Percentiles rank a stretch among this genome's conserved stretches.
These are phyloP conservation scores for Brettanomyces custersianus DNA, from an alignment of 805 yeast genomes.

Conservation along the genomic window DNA sequence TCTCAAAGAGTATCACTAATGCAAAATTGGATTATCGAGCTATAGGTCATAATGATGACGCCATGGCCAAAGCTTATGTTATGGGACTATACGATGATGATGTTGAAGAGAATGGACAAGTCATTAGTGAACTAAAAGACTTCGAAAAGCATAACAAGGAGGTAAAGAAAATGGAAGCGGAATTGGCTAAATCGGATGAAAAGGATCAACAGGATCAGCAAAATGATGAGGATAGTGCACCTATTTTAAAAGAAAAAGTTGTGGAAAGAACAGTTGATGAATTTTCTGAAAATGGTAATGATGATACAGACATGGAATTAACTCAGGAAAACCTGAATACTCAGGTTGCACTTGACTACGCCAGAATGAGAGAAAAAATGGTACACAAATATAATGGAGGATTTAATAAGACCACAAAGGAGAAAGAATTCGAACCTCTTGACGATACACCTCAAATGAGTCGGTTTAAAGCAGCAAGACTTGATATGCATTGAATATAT, in stretches of 20 bases:
- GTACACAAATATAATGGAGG: slow-evolving; percentile 37
- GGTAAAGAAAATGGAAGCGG: slow-evolving; percentile 28
- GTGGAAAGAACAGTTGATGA: slow-evolving; percentile 32
- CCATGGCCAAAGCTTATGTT: slow-evolving; percentile 54
- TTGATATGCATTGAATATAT: slow-evolving; percentile 17
- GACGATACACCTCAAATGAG: slow-evolving; percentile 51
- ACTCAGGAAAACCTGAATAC: slow-evolving; percentile 31
- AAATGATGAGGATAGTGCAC: slow-evolving; percentile 26
- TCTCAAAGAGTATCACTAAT: slow-evolving; percentile 11
- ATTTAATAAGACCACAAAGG: slow-evolving; percentile 36
- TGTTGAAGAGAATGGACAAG: slow-evolving; percentile 39
- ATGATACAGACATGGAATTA: slow-evolving; percentile 21
- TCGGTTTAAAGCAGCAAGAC: slow-evolving; percentile 54
- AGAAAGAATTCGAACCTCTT: slow-evolving; percentile 55
- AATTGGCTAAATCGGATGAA: slow-evolving; percentile 12
- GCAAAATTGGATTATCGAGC: slow-evolving; percentile 32
- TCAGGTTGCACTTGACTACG: slow-evolving; percentile 48
- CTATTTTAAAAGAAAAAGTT: slow-evolving; percentile 33
- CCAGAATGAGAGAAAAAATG: slow-evolving; percentile 44
- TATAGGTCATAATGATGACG: slow-evolving; percentile 38
- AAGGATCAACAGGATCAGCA: slow-evolving; percentile 27
- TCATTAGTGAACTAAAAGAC: slow-evolving; percentile 45
- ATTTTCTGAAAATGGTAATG: slow-evolving; percentile 18
- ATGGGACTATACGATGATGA: slow-evolving; percentile 56
- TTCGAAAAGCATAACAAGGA: slow-evolving; percentile 42